phyloP scores from a whole-genome alignment of 108 stramenopile species.

The Cyclotella atomus region DNA sequence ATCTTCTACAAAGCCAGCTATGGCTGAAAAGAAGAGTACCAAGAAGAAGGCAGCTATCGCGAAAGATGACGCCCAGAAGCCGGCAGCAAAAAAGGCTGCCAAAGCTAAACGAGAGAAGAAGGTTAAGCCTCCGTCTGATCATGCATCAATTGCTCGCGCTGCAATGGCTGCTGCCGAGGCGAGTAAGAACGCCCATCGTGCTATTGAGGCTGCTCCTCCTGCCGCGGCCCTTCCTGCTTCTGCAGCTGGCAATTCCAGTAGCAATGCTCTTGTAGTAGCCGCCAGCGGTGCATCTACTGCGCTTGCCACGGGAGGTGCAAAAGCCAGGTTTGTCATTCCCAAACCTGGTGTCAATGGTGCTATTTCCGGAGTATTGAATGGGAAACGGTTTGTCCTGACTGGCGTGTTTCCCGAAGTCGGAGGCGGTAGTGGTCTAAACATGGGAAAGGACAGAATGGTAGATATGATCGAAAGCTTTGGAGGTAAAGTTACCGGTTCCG shows the following conservation, averaged over 20 bases:
- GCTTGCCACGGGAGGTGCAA: constrained; percentile 17
- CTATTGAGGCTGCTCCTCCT: not conserved
- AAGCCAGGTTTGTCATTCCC: constrained; percentile 52
- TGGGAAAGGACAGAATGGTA: constrained; percentile 56
- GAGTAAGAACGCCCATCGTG: constrained; percentile 1
- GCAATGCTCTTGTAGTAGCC: not conserved
- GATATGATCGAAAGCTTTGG: constrained; percentile 57
- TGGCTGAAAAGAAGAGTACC: not conserved
- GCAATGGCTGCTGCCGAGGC: constrained; percentile 2
- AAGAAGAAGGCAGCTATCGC: constrained; percentile 21
- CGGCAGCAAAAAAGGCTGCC: constrained; percentile 4
- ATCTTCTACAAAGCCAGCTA: not conserved
- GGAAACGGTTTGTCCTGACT: constrained; percentile 59
- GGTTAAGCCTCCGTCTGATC: constrained; percentile 1
- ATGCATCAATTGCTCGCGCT: not conserved
- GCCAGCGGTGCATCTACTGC: not conserved
- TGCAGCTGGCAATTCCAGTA: not conserved
- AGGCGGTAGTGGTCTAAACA: constrained; percentile 57
- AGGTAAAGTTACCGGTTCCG: constrained; percentile 46
- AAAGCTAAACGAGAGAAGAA: constrained; percentile 4
- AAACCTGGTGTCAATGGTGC: constrained; percentile 56
- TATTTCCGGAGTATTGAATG: constrained; percentile 41
- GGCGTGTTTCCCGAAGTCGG: constrained; percentile 69
- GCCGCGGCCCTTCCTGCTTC: not conserved
- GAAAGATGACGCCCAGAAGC: not conserved